phyloP scores from a whole-genome alignment of 441 rosid genomes.

The Populus trichocarpa region DNA sequence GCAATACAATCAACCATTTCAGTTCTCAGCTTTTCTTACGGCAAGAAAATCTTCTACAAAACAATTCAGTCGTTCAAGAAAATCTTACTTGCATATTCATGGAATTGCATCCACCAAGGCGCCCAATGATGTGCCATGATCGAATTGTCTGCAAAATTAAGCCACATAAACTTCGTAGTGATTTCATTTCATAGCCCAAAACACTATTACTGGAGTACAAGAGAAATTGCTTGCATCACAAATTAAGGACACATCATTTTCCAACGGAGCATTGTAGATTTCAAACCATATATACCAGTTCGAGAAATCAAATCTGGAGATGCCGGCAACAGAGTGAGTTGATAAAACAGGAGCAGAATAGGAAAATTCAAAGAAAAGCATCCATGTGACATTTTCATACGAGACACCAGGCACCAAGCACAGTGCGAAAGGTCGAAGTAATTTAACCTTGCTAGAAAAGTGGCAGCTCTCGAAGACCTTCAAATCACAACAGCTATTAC shows the following conservation, averaged over 20 bases:
- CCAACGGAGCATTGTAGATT: slow-evolving; percentile 73
- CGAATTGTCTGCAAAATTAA: slow-evolving; percentile 62
- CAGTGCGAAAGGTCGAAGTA: not conserved
- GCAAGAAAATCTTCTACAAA: not conserved
- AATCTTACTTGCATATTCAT: slow-evolving; percentile 89
- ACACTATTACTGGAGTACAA: not conserved
- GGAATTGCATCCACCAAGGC: slow-evolving; percentile 94
- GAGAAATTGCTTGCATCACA: slow-evolving; percentile 60
- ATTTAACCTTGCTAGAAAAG: too few species aligned
- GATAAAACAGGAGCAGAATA: slow-evolving; percentile 4
- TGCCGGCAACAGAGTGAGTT: slow-evolving; percentile 11
- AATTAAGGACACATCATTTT: slow-evolving; percentile 67
- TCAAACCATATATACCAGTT: slow-evolving; percentile 92
- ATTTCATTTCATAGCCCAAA: not conserved
- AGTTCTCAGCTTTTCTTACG: not conserved
- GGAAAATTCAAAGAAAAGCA: slow-evolving; percentile 6
- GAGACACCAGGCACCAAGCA: not conserved
- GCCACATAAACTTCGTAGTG: slow-evolving; percentile 1
- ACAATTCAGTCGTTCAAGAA: too few species aligned
- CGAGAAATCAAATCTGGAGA: slow-evolving; percentile 74
- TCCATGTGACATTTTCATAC: not conserved
- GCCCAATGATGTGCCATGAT: slow-evolving; percentile 90
- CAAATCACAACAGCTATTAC: not conserved
- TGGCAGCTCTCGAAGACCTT: not conserved
- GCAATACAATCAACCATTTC: not conserved